Conservation (phyloP, 192 early-diverging fungal genomes). For the Glomus cerebriforme region DNA sequence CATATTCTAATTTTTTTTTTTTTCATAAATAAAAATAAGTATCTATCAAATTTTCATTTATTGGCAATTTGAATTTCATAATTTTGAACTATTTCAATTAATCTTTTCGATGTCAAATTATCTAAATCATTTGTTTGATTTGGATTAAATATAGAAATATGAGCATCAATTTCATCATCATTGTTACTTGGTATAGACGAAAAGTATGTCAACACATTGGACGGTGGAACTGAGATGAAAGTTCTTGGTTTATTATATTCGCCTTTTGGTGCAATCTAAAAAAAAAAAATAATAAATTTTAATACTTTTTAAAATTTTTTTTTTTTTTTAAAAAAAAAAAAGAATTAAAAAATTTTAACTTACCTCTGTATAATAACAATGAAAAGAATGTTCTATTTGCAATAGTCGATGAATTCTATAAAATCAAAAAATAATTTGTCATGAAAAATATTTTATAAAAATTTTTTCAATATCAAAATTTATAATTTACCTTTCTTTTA, state of each 20-base stretch:
- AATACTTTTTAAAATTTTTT: too few species aligned
- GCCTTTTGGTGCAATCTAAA: constrained; percentile 38
- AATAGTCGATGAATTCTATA: neutral
- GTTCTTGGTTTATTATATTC: constrained; percentile 26
- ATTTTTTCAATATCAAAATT: neutral
- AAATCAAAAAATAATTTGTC: neutral
- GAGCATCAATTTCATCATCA: constrained; percentile 46
- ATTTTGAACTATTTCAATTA: too few species aligned
- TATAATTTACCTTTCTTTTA: constrained; percentile 43
- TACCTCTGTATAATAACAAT: constrained; percentile 47
- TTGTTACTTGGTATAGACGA: constrained; percentile 32
- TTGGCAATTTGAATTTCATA: too few species aligned
- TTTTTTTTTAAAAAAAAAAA: too few species aligned
- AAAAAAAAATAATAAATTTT: neutral
- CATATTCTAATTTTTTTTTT: too few species aligned
- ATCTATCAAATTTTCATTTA: too few species aligned
- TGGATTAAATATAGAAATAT: constrained; percentile 46
- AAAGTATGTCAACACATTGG: constrained; percentile 23
- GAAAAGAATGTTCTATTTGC: constrained; percentile 31
- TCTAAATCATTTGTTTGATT: neutral
- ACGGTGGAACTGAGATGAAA: constrained; percentile 36
- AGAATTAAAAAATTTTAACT: neutral
- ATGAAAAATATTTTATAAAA: constrained; percentile 4
- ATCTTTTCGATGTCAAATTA: too few species aligned
- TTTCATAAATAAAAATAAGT: too few species aligned